These are phyloP conservation scores for Gnomoniopsis sp. DNA, from an alignment of 2,329 filamentous ascomycete species.

Conservation along the genomic window DNA sequence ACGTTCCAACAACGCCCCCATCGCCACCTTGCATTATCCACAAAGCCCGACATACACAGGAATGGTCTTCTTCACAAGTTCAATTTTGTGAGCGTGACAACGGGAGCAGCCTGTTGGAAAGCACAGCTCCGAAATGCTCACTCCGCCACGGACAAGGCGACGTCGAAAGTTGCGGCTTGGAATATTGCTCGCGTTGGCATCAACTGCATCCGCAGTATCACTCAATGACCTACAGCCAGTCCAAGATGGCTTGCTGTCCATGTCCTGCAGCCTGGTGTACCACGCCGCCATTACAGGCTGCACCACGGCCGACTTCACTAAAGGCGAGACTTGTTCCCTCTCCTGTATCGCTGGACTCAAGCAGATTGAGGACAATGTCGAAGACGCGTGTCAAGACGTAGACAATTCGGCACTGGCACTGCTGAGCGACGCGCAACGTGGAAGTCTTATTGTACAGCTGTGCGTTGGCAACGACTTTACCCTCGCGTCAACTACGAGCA, in stretches of 20 bases:
- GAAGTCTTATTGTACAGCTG: conserved; percentile 1
- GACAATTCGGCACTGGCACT: conserved; percentile 43
- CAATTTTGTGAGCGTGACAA: not conserved
- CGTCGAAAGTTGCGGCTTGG: conserved; percentile 10
- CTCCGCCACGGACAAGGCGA: conserved; percentile 5
- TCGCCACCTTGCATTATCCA: not conserved
- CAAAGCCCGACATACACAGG: not conserved
- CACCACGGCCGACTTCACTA: conserved; percentile 31
- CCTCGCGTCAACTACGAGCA: conserved; percentile 6
- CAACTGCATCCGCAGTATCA: conserved; percentile 27
- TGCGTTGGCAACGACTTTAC: conserved; percentile 11
- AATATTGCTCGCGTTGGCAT: conserved; percentile 20
- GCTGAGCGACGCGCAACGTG: conserved; percentile 25
- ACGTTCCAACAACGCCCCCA: not conserved
- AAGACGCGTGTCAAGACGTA: conserved; percentile 69
- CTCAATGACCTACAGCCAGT: conserved; percentile 41
- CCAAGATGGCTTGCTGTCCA: conserved; percentile 31
- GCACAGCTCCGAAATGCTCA: conserved; percentile 3
- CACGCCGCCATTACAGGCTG: conserved; percentile 38
- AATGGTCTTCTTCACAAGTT: not conserved
- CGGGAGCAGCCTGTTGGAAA: not conserved
- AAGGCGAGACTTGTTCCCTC: conserved; percentile 33
- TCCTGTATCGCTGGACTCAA: conserved; percentile 56
- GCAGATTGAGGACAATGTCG: conserved; percentile 71
- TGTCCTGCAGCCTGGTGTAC: conserved; percentile 39